phyloP scores from a whole-genome alignment of 192 early-diverging fungal genomes.

The Thamnidium elegans region DNA sequence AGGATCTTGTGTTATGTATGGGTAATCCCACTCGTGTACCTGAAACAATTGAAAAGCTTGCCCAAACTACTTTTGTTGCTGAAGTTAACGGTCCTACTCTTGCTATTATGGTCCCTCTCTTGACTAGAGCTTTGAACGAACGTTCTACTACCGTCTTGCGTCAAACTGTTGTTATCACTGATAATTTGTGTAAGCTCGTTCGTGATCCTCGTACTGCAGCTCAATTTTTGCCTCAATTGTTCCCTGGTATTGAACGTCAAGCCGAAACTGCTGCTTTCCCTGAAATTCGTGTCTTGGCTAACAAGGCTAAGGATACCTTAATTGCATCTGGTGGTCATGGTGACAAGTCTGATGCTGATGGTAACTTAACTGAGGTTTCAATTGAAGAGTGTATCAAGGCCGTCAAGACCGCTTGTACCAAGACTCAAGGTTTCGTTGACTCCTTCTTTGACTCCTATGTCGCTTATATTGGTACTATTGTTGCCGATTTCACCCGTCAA shows the following conservation, averaged over 20 bases:
- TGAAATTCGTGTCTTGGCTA: conserved; percentile 68
- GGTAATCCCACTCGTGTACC: conserved; percentile 74
- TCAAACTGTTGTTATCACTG: conserved; percentile 73
- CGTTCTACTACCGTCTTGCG: conserved; percentile 63
- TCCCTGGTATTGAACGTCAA: conserved; percentile 73
- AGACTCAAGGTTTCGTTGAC: conserved; percentile 48
- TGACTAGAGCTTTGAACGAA: conserved; percentile 65
- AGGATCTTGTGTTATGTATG: conserved; percentile 71
- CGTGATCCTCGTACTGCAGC: conserved; percentile 76
- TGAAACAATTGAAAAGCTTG: conserved; percentile 62
- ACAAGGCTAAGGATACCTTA: conserved; percentile 60
- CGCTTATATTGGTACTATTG: conserved; percentile 51
- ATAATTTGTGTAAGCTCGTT: conserved; percentile 85
- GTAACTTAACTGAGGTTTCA: conserved; percentile 20
- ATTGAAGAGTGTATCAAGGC: conserved; percentile 39
- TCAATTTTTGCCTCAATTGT: conserved; percentile 70
- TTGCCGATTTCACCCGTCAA: conserved; percentile 55
- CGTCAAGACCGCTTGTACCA: conserved; percentile 44
- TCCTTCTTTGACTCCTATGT: conserved; percentile 49
- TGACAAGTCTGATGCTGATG: conserved; percentile 29
- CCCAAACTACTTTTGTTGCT: conserved; percentile 73
- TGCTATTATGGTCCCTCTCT: conserved; percentile 76
- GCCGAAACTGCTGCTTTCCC: conserved; percentile 70
- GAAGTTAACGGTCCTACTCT: conserved; percentile 74
- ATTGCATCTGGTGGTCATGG: conserved; percentile 61